Evolutionary conservation across 192 early-diverging fungal genomes (phyloP).

Genomic region (Umbelopsis sp.): DNA sequence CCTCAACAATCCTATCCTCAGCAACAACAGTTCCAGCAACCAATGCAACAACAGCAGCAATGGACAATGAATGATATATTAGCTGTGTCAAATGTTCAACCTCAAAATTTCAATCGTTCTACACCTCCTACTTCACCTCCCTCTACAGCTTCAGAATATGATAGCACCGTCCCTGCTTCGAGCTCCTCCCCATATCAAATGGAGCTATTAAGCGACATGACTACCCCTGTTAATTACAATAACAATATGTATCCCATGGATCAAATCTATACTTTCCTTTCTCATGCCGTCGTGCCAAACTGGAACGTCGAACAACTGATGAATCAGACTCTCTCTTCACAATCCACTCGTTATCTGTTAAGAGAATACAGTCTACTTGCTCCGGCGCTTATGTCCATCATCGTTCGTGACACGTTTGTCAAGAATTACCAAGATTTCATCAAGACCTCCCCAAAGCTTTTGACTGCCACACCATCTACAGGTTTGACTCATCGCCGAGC

Average conservation of each 20-base stretch:
- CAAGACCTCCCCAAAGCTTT: neutral
- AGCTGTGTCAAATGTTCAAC: constrained; percentile 3
- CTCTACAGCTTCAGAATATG: neutral
- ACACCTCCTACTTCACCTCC: constrained; percentile 17
- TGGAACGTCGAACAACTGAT: constrained; percentile 25
- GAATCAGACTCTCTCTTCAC: neutral
- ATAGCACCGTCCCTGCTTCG: neutral
- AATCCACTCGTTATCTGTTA: constrained; percentile 1
- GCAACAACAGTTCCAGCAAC: neutral
- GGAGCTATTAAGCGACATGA: constrained; percentile 8
- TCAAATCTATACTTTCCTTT: constrained; percentile 20
- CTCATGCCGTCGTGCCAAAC: constrained; percentile 25
- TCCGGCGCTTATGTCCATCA: constrained; percentile 34
- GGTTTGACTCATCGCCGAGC: neutral
- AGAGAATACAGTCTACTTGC: constrained; percentile 25
- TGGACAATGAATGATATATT: neutral
- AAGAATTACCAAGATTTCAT: constrained; percentile 6
- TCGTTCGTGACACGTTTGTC: constrained; percentile 24
- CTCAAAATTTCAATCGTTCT: neutral
- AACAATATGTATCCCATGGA: neutral
- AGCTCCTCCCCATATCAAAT: constrained; percentile 12
- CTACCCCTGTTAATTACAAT: constrained; percentile 2
- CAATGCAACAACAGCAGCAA: neutral
- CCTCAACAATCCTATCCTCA: constrained; percentile 1
- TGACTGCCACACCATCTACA: neutral